Percentiles rank a stretch among this genome's conserved stretches.
phyloP scores from a whole-genome alignment of 495 filamentous ascomycete genomes.

The Podospora pseudopauciseta region DNA sequence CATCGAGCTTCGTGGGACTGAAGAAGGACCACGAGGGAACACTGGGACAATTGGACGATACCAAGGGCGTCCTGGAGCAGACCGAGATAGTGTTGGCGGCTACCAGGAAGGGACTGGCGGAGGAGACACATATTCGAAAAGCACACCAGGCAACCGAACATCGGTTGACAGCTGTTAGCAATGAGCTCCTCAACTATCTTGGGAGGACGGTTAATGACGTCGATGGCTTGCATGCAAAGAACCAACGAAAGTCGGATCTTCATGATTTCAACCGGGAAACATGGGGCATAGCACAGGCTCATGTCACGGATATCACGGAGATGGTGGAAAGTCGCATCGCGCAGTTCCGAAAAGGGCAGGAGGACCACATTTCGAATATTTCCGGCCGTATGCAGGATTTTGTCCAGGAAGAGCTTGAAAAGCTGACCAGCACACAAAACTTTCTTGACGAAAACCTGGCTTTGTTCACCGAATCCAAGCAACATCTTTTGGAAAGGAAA shows the following conservation, averaged over 20 bases:
- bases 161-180: conserved; percentile 65
- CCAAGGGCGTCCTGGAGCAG: conserved; percentile 74
- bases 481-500: conserved; percentile 64
- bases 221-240: conserved; percentile 73
- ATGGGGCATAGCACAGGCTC: conserved; percentile 71
- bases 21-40: conserved; percentile 84
- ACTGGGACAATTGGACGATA: conserved; percentile 65
- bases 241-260: conserved; percentile 77
- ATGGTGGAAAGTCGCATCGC: conserved; percentile 70
- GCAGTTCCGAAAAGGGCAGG: conserved; percentile 65
- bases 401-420: conserved; percentile 65
- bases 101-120: conserved; percentile 69
- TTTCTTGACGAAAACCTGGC: conserved; percentile 65
- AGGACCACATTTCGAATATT: conserved; percentile 60
- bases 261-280: conserved; percentile 70
- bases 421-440: conserved; percentile 60
- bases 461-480: conserved; percentile 61
- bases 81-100: conserved; percentile 77
- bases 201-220: conserved; percentile 75
- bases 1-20: conserved; percentile 75
- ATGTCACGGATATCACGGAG: conserved; percentile 69
- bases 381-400: conserved; percentile 68
- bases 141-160: conserved; percentile 85
- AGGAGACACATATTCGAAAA: conserved; percentile 74
- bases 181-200: conserved; percentile 70